Evolutionary conservation across 2,329 filamentous ascomycete genomes (phyloP).

Genomic region (Didymella glomerata): DNA sequence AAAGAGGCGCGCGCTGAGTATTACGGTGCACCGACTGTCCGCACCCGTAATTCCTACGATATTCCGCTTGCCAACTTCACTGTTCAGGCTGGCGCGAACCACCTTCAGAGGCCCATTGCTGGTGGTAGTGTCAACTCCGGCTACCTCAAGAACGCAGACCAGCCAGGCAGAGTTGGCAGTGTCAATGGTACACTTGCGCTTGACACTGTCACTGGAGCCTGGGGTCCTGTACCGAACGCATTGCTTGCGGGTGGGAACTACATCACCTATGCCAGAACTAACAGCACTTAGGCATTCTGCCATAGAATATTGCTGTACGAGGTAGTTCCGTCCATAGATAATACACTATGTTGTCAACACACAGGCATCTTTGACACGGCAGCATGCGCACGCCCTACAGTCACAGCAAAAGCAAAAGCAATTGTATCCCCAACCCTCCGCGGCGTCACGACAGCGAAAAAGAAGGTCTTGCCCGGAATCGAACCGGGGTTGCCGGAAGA

Average conservation of each 20-base stretch:
- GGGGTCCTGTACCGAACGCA: constrained; percentile 11
- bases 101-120: constrained; percentile 57
- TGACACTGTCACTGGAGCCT: constrained; percentile 12
- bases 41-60: constrained; percentile 66
- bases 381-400: not conserved
- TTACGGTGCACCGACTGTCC: constrained; percentile 67
- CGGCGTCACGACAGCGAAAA: not conserved
- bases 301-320: not conserved
- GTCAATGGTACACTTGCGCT: constrained; percentile 16
- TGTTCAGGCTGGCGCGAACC: constrained; percentile 67
- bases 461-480: constrained; percentile 18
- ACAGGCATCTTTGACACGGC: not conserved
- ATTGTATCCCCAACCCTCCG: not conserved
- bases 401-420: not conserved
- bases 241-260: constrained; percentile 21
- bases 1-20: constrained; percentile 62
- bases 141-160: constrained; percentile 14
- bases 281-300: constrained; percentile 1
- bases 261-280: constrained; percentile 15
- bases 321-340: constrained; percentile 10
- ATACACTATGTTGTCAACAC: not conserved
- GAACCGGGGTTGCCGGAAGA: constrained; percentile 20
- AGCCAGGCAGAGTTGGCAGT: constrained; percentile 5
- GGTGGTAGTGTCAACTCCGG: constrained; percentile 28
- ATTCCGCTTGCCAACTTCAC: constrained; percentile 73